A percentile compares a stretch with the other conserved stretches of the same genome.
Evolutionary conservation across 1,284 basidiomycete species (phyloP).

Genomic region (Amylostereum chailletii): DNA sequence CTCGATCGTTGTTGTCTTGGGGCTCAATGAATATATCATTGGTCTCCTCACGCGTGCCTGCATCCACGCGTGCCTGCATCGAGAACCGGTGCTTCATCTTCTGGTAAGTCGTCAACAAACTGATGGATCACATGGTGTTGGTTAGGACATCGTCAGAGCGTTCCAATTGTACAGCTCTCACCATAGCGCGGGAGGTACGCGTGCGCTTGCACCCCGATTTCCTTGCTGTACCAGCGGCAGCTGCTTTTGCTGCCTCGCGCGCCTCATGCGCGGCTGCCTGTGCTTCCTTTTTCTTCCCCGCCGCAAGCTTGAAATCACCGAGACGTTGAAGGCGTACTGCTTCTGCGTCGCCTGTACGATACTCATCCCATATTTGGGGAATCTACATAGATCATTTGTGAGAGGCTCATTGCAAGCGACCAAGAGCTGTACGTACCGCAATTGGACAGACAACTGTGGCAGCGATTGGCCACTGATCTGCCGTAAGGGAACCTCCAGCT

Average conservation of each 20-base stretch:
- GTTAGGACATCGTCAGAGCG: no score
- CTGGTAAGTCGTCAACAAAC: not conserved
- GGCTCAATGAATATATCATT: not conserved
- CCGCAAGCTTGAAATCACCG: not conserved
- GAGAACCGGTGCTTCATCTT: not conserved
- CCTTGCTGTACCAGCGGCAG: not conserved
- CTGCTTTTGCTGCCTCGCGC: not conserved
- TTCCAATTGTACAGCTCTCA: not conserved
- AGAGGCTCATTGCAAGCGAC: not conserved
- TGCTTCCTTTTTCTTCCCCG: not conserved
- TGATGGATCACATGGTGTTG: not conserved
- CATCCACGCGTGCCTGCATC: not conserved
- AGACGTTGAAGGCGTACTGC: not conserved
- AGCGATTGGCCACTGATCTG: slow-evolving; percentile 24
- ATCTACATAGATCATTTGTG: slow-evolving; percentile 10
- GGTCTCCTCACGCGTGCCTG: not conserved
- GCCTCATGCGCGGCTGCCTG: not conserved
- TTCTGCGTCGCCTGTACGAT: slow-evolving; percentile 2
- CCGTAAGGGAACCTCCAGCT: slow-evolving; percentile 25
- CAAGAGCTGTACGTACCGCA: slow-evolving; percentile 12
- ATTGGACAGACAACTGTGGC: slow-evolving; percentile 20
- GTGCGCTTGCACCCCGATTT: not conserved
- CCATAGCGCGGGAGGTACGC: not conserved
- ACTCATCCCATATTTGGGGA: slow-evolving; percentile 16
- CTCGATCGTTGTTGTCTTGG: not conserved